These are phyloP conservation scores for Xanthoparmelia taractica DNA, from an alignment of 495 filamentous ascomycete genomes.

Conservation along the genomic window DNA sequence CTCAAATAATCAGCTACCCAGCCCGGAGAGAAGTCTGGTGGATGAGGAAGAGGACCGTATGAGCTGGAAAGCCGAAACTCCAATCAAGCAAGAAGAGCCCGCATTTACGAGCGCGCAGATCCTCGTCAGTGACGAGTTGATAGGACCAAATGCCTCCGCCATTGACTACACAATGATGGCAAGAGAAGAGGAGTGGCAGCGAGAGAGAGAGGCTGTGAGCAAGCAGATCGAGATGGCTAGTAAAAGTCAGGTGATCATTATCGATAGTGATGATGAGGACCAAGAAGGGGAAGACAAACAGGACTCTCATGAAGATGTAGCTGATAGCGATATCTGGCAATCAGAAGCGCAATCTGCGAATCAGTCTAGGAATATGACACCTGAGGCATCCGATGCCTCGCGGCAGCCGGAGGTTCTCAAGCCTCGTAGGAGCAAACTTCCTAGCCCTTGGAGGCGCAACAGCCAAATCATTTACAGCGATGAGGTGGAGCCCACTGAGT, in stretches of 20 bases:
- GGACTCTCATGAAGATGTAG: slow-evolving; percentile 12
- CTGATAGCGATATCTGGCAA: slow-evolving; percentile 36
- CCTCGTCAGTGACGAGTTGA: background rate
- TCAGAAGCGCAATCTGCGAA: slow-evolving; percentile 35
- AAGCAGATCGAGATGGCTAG: slow-evolving; percentile 43
- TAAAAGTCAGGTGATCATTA: slow-evolving; percentile 42
- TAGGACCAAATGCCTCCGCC: background rate
- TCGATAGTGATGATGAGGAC: slow-evolving; percentile 41
- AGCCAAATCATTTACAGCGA: slow-evolving; percentile 32
- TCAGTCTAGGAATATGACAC: slow-evolving; percentile 14
- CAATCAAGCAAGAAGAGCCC: slow-evolving; percentile 6
- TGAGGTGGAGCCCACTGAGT: slow-evolving; percentile 17
- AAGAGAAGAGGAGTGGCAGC: slow-evolving; percentile 42
- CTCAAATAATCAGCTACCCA: slow-evolving; percentile 25
- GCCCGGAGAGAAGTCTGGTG: slow-evolving; percentile 25
- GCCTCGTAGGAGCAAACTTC: slow-evolving; percentile 35
- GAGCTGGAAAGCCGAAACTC: slow-evolving; percentile 32
- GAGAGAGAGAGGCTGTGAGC: slow-evolving; percentile 44
- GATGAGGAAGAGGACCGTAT: slow-evolving; percentile 28
- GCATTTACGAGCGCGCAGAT: background rate
- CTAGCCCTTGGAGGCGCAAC: slow-evolving; percentile 38
- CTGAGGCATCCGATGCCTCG: slow-evolving; percentile 9
- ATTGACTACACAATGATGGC: slow-evolving; percentile 19
- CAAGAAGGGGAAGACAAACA: slow-evolving; percentile 17
- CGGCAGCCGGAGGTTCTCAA: slow-evolving; percentile 21